A percentile compares a stretch with the other conserved stretches of the same genome.
phyloP scores from a whole-genome alignment of 257 asterid genomes.

The Solanum bulbocastanum region DNA sequence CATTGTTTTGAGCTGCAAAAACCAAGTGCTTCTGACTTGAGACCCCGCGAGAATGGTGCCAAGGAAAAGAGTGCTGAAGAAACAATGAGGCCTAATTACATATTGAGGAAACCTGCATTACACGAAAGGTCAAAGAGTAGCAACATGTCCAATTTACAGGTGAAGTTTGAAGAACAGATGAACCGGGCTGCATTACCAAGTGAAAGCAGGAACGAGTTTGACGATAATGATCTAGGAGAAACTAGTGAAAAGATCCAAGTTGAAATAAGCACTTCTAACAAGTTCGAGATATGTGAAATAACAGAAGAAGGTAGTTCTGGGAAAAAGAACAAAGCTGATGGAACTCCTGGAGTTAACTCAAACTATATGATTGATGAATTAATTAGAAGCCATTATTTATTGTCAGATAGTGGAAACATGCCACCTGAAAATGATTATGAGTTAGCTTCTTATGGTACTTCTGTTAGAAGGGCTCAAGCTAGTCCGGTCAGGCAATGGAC shows the following conservation, averaged over 20 bases:
- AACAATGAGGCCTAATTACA: slow-evolving; percentile 22
- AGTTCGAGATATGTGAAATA: slow-evolving; percentile 34
- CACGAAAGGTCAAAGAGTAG: slow-evolving; percentile 27
- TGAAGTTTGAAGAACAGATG: slow-evolving; percentile 59
- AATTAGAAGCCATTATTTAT: slow-evolving; percentile 54
- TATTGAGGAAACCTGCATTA: slow-evolving; percentile 26
- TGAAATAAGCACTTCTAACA: slow-evolving; percentile 31
- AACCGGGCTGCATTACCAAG: slow-evolving; percentile 20
- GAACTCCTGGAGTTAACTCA: slow-evolving; percentile 27
- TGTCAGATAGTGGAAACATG: slow-evolving; percentile 50
- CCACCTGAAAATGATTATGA: slow-evolving; percentile 40
- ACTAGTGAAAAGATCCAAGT: slow-evolving; percentile 16
- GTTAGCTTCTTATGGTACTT: slow-evolving; percentile 23
- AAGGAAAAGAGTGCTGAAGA: slow-evolving; percentile 13
- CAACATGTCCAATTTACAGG: slow-evolving; percentile 39
- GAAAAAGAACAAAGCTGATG: slow-evolving; percentile 33
- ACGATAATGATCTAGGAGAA: slow-evolving; percentile 12
- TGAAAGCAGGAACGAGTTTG: slow-evolving; percentile 19
- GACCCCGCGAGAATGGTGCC: slow-evolving; percentile 17
- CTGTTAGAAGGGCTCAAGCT: slow-evolving; percentile 59
- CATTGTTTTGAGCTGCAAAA: slow-evolving; percentile 71
- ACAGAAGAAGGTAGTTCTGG: slow-evolving; percentile 31
- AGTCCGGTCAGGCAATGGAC: slow-evolving; percentile 83
- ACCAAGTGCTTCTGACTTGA: slow-evolving; percentile 23
- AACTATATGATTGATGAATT: slow-evolving; percentile 54